Evolutionary conservation across 306 rosid genomes (phyloP).

Genomic region (Astragalus glycyphyllos): DNA sequence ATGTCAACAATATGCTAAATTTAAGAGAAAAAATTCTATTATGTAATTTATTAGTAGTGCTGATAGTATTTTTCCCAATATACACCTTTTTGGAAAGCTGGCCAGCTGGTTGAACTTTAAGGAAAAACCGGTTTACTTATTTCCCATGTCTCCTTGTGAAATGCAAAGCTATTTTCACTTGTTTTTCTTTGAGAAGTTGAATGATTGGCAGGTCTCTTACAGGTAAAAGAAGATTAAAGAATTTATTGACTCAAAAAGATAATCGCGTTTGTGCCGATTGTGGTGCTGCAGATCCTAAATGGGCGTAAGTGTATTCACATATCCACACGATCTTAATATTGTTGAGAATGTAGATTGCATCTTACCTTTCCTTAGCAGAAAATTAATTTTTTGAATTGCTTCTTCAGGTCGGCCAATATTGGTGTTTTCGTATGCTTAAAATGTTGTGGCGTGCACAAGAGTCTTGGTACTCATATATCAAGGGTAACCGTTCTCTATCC

Average conservation of each 20-base stretch:
- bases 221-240: slow-evolving; percentile 83
- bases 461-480: slow-evolving; percentile 91
- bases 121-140: not conserved
- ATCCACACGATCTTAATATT: not conserved
- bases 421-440: slow-evolving; percentile 95
- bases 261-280: slow-evolving; percentile 91
- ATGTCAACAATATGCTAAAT: too few species aligned
- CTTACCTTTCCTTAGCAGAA: slow-evolving; percentile 17
- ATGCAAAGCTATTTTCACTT: slow-evolving; percentile 27
- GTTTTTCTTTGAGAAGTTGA: slow-evolving; percentile 46
- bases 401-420: slow-evolving; percentile 88
- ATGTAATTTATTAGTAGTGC: too few species aligned
- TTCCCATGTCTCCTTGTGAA: slow-evolving; percentile 21
- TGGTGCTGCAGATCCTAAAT: slow-evolving; percentile 85
- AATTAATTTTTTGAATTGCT: slow-evolving; percentile 33
- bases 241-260: slow-evolving; percentile 77
- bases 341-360: not conserved
- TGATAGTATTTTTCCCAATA: too few species aligned
- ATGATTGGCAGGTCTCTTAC: slow-evolving; percentile 46
- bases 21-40: too few species aligned
- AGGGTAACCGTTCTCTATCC: slow-evolving; percentile 76
- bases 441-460: slow-evolving; percentile 89
- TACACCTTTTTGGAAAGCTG: slow-evolving; percentile 7
- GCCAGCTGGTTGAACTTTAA: not conserved
- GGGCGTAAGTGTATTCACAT: slow-evolving; percentile 80